Evolutionary conservation across 164 flowering plant genomes (phyloP).

Genomic region (Echeveria elegans): DNA sequence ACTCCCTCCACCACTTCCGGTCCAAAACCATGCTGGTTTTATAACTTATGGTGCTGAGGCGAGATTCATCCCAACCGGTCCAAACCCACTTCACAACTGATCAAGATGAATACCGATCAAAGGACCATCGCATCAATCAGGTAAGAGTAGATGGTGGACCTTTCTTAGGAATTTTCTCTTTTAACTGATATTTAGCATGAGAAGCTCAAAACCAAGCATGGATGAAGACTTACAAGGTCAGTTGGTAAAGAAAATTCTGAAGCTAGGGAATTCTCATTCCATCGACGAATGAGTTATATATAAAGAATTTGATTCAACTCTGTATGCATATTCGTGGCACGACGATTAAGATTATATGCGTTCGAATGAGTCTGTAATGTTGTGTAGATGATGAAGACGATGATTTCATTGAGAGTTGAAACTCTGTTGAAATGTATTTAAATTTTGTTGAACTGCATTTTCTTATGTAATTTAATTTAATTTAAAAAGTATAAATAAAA

Average conservation of each 20-base stretch:
- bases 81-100: slow-evolving; percentile 17
- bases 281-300: too few relatives aligned
- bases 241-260: neutral
- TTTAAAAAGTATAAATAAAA: too few relatives aligned
- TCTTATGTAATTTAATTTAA: too few relatives aligned
- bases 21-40: neutral
- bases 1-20: neutral
- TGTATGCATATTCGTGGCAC: too few relatives aligned
- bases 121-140: neutral
- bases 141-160: neutral
- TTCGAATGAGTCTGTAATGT: too few relatives aligned
- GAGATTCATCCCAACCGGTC: slow-evolving; percentile 24
- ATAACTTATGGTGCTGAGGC: slow-evolving; percentile 14
- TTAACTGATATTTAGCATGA: neutral
- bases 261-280: too few relatives aligned
- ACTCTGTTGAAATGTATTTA: too few relatives aligned
- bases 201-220: neutral
- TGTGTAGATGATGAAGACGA: too few relatives aligned
- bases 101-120: neutral
- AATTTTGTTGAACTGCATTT: too few relatives aligned
- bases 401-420: too few relatives aligned
- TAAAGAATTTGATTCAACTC: too few relatives aligned
- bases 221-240: neutral
- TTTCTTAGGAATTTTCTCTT: neutral
- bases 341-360: too few relatives aligned